Conservation (phyloP, 768 basidiomycete genomes). For the Lentinula boryana region DNA sequence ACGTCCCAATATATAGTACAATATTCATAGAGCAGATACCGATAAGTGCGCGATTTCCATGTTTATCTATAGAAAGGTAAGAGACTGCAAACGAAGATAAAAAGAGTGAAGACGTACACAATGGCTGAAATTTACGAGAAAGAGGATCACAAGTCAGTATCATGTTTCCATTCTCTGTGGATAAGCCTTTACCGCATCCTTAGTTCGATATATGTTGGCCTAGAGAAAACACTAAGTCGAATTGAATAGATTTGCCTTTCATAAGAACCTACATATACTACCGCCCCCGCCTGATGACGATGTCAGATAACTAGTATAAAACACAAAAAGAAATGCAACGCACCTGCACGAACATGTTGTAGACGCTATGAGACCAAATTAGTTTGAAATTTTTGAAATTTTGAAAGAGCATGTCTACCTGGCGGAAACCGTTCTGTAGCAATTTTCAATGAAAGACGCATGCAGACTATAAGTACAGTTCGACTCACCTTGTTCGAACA, state of each 20-base stretch:
- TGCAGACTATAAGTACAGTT: not conserved
- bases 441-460: not conserved
- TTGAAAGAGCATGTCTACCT: constrained; percentile 11
- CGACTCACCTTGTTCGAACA: constrained; percentile 45
- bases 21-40: constrained; percentile 51
- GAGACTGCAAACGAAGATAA: not conserved
- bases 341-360: constrained; percentile 60
- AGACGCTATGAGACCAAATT: constrained; percentile 24
- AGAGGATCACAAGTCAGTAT: not conserved
- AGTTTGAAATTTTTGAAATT: not conserved
- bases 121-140: constrained; percentile 13
- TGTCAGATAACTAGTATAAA: not conserved
- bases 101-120: constrained; percentile 22
- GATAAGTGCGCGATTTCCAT: constrained; percentile 52
- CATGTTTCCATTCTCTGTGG: not conserved
- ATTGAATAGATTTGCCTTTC: not conserved
- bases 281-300: constrained; percentile 30
- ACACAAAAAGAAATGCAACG: not conserved
- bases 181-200: constrained; percentile 33
- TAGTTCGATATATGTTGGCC: constrained; percentile 50
- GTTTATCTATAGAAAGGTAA: constrained; percentile 36
- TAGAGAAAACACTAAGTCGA: constrained; percentile 12
- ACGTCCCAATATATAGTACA: constrained; percentile 41
- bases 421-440: constrained; percentile 33
- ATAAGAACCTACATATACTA: constrained; percentile 33